Base-by-base conservation (phyloP, 495 filamentous ascomycete genomes). In the Tuber umbilicatum region DNA sequence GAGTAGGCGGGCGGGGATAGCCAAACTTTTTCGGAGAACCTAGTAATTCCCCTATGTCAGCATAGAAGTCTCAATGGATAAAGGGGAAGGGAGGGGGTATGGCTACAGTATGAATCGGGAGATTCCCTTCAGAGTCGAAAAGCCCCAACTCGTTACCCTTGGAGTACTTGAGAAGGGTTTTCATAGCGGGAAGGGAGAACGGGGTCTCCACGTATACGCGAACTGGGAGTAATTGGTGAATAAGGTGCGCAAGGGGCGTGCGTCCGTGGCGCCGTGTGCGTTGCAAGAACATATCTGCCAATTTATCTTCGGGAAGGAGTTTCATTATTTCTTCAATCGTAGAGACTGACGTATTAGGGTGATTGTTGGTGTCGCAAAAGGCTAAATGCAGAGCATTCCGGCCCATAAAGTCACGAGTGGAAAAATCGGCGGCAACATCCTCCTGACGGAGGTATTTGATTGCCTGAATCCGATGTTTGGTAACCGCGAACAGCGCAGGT, bases 61-160 rank as follows among this genome's bases (percentile, higher is more conserved):
- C 31, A 64, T 40, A 23, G n/a, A 70, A 19, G 45, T 68, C 74
- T 71, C 17, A 21, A 19, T 35, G 14, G 42, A 73, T 69, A 39
- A 19, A 23, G 38, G 35, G 27, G n/a, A 41, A 45, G 41, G 16
- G 31, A 14, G 27, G 37, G 9, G 47, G 19, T 71, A 23, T 71
- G 69, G 37, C 39, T 72, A 81, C 79, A 72, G 60, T 74, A 45
- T 81, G 79, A 69, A 81, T 74, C n/a, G 79, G 79, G 19, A 81
- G 47, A 31, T 81, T 81, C 35, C 79, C 79, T 41, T 78, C 79
- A 45, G 50, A 47, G 71, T 78, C 74, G 5, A 75, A 69, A 69
- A 81, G 72, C 31, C 78, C 79, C n/a, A 81, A 64, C 27, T 80
- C 74, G 16, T n/a, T 71, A 7, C 78, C 72, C 37, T 74, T 74